Evolutionary conservation across 192 early-diverging fungal species (phyloP).

Genomic region (Gamsiella multidivaricata): DNA sequence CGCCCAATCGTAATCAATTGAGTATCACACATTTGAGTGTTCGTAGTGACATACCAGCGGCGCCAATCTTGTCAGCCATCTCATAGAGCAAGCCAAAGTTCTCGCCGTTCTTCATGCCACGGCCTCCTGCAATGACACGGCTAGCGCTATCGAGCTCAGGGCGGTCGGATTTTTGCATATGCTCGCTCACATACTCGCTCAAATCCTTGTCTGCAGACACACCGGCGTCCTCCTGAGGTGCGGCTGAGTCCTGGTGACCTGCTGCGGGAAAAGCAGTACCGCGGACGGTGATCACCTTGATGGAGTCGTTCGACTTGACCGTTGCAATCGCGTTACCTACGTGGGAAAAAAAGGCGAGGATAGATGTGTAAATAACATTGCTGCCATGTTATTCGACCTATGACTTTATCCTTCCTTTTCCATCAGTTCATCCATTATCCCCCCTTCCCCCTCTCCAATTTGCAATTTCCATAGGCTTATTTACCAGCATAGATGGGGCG

Average conservation of each 20-base stretch:
- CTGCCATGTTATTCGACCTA: no score
- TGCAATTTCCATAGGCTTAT: no score
- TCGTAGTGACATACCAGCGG: conserved; percentile 80
- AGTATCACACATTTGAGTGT: neutral
- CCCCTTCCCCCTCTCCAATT: neutral
- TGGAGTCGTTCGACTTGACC: conserved; percentile 87
- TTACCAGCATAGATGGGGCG: conserved; percentile 97
- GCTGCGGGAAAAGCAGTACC: conserved; percentile 87
- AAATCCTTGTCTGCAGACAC: conserved; percentile 62
- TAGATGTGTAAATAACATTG: no score
- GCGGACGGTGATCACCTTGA: conserved; percentile 93
- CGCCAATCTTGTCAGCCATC: conserved; percentile 94
- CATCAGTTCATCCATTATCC: neutral
- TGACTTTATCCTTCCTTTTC: no score
- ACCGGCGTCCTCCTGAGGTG: conserved; percentile 72
- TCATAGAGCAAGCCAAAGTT: conserved; percentile 92
- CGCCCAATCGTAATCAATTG: neutral
- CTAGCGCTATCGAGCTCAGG: conserved; percentile 90
- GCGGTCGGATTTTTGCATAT: conserved; percentile 93
- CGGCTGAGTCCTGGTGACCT: conserved; percentile 60
- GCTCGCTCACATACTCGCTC: conserved; percentile 90
- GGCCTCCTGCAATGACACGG: conserved; percentile 93
- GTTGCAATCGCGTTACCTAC: conserved; percentile 95
- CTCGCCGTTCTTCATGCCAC: conserved; percentile 95
- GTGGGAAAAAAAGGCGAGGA: neutral